Percentiles rank a stretch among this genome's conserved stretches.
Evolutionary conservation across 345 rosid genomes (phyloP).

Genomic region (Populus tremula): DNA sequence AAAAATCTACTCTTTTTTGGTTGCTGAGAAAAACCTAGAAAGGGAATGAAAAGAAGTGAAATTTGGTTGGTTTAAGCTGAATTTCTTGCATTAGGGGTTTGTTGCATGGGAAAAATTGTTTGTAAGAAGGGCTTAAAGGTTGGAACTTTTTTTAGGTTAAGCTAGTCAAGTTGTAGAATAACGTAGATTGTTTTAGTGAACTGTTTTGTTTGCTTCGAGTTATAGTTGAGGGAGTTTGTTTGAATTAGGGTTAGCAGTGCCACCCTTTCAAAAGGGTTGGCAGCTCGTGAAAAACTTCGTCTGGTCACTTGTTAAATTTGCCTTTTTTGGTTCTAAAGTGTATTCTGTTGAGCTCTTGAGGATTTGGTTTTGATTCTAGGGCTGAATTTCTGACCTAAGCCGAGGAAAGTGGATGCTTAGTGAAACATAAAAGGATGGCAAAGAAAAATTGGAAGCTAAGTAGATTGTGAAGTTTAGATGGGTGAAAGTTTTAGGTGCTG

Average conservation of each 20-base stretch:
- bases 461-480: neutral
- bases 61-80: neutral
- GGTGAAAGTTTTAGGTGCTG: neutral
- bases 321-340: neutral
- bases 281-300: neutral
- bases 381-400: neutral
- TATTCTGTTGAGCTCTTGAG: neutral
- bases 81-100: neutral
- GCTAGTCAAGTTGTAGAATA: neutral
- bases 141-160: neutral
- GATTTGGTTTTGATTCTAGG: neutral
- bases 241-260: constrained; percentile 22
- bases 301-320: neutral
- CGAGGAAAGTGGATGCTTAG: neutral
- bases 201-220: neutral
- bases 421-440: neutral
- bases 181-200: neutral
- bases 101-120: neutral
- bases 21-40: neutral
- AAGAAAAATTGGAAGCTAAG: neutral
- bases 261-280: neutral
- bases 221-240: constrained; percentile 7
- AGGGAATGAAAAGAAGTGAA: neutral
- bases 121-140: neutral
- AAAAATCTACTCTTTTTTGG: constrained; percentile 6